Conservation (phyloP, 2,329 filamentous ascomycete genomes). For the Delphinella strobiligena region DNA sequence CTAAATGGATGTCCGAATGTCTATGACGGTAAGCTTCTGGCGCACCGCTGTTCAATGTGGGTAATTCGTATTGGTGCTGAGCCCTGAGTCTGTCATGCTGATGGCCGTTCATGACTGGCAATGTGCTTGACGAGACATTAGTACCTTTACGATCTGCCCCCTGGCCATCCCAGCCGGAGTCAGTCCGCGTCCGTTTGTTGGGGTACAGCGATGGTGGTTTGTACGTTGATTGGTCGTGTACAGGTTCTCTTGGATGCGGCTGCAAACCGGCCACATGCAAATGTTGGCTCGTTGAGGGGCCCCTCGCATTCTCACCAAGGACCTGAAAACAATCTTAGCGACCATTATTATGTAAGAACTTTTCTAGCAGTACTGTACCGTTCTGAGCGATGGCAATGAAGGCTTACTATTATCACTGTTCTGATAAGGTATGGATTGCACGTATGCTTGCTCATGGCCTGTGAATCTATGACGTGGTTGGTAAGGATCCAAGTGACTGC, state of each 20-base stretch:
- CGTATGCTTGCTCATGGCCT: neutral
- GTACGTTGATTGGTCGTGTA: slow-evolving; percentile 18
- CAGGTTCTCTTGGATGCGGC: slow-evolving; percentile 19
- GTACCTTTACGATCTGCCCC: neutral
- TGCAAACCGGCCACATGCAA: slow-evolving; percentile 14
- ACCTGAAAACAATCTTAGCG: slow-evolving; percentile 14
- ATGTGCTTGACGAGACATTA: neutral
- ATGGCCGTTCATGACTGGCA: neutral
- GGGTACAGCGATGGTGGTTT: slow-evolving; percentile 23
- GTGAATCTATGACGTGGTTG: neutral
- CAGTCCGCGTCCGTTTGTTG: slow-evolving; percentile 22
- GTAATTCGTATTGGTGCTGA: neutral
- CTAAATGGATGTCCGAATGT: neutral
- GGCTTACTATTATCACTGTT: slow-evolving; percentile 16
- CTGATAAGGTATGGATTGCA: slow-evolving; percentile 19
- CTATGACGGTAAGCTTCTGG: neutral
- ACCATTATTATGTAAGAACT: neutral
- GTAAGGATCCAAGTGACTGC: neutral
- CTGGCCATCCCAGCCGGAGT: slow-evolving; percentile 7
- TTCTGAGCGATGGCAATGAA: slow-evolving; percentile 22
- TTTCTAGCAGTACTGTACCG: slow-evolving; percentile 12
- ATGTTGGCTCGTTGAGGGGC: slow-evolving; percentile 20
- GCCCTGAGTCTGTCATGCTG: neutral
- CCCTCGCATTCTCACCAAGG: slow-evolving; percentile 17
- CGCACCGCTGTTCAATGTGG: neutral